Conservation (phyloP, 768 basidiomycete genomes). For the Rhizopogon vesiculosus region DNA sequence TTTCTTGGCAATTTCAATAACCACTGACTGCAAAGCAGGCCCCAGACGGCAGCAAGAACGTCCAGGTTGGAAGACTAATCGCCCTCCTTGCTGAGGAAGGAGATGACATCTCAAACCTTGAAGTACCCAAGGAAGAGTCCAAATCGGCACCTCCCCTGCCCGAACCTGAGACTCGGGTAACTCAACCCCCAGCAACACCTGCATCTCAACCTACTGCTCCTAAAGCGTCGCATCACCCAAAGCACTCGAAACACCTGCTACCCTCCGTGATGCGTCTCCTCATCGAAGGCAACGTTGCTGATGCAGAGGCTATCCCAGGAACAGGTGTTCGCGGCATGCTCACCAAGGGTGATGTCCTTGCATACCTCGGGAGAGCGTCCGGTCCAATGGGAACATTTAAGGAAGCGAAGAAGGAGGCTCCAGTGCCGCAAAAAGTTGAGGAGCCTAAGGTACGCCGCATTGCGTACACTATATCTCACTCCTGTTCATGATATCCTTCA, state of each 20-base stretch:
- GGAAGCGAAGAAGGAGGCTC: constrained; percentile 29
- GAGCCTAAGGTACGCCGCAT: constrained; percentile 31
- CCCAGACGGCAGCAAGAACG: constrained; percentile 75
- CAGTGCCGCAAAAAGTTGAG: constrained; percentile 30
- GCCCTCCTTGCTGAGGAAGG: constrained; percentile 94
- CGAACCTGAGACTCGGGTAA: constrained; percentile 17
- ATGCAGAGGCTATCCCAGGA: constrained; percentile 70
- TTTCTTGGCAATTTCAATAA: neutral
- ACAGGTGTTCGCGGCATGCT: constrained; percentile 92
- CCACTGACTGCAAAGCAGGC: constrained; percentile 34
- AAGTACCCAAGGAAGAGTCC: constrained; percentile 45
- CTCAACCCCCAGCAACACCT: constrained; percentile 12
- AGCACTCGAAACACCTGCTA: constrained; percentile 71
- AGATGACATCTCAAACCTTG: constrained; percentile 86
- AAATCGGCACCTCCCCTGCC: constrained; percentile 16
- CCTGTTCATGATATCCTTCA: constrained; percentile 9
- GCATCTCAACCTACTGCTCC: constrained; percentile 17
- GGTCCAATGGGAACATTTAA: constrained; percentile 74
- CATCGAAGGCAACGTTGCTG: constrained; percentile 50
- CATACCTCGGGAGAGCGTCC: constrained; percentile 80
- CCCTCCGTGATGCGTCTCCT: constrained; percentile 84
- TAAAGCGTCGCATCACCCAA: constrained; percentile 33
- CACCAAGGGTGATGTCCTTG: constrained; percentile 93
- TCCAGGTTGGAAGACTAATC: constrained; percentile 85
- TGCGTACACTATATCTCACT: neutral